Evolutionary conservation across 139 green algal genomes (phyloP), one percentile per base, ranked within the genome.

Genomic region (Volvox africanus): DNA sequence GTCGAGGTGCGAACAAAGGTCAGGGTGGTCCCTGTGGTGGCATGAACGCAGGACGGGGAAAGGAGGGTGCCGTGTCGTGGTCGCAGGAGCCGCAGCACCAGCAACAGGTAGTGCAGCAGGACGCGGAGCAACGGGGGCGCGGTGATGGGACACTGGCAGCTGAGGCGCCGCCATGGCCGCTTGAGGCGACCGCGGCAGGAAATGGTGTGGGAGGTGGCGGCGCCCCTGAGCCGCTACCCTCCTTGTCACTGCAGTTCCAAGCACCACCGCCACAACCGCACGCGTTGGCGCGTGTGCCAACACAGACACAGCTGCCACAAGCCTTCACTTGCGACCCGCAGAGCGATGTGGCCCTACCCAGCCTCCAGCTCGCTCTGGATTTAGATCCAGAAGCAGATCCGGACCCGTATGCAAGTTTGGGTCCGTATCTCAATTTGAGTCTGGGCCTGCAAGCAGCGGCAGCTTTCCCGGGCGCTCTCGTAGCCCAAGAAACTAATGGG

Each of bases 331-430:
- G 26, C 32, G 75, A 81, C 75, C 78, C 78, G 16, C 78, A 68
- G 17, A 21, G 78, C 78, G 67, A 37, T 24, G 19, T 84, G 14
- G 80, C 50, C 50, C n/a, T 33, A 21, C 82, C 82, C 32, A 88
- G 82, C 82, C 62, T 88, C 44, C 62, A 88, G 30, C 62, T 88
- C 20, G 82, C 82, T 11, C 82, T 88, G 32, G 82, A 88, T 36
- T 55, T 55, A 55, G 80, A 86, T 19, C 80, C 75, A 24, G 75
- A 79, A 9, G 9, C 24, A 12, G 71, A 30, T 37, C 71, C 2
- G n/a, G 14, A 32, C 19, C 71, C 71, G 33, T 14, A 55, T 55
- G 5, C 9, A 55, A 55, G 44, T 55, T n/a, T n/a, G n/a, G 44
- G 28, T 32, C 73, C 67, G 67, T 26, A 75, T 75, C 24, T 14